phyloP scores from a whole-genome alignment of 768 basidiomycete genomes.

The Tulasnella sp. region DNA sequence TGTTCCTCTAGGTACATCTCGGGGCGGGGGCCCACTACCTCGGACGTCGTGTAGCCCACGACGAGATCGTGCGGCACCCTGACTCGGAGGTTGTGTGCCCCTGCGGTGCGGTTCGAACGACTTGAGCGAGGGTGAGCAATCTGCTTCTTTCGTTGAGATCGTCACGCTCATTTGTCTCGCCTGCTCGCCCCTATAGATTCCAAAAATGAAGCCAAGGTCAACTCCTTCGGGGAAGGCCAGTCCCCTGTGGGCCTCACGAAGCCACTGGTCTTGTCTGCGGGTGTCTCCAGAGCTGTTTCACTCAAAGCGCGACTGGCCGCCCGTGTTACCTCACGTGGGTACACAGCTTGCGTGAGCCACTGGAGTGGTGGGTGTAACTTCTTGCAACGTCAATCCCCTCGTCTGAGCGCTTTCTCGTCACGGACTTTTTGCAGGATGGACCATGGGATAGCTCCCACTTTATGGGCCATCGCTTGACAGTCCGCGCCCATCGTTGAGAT shows the following conservation, averaged over 20 bases:
- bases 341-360: not conserved
- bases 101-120: too few relatives aligned
- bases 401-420: not conserved
- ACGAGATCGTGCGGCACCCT: too few relatives aligned
- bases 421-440: not conserved
- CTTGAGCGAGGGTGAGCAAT: too few relatives aligned
- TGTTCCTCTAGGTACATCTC: conserved; percentile 40
- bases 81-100: too few relatives aligned
- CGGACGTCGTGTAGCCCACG: too few relatives aligned
- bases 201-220: too few relatives aligned
- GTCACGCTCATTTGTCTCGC: too few relatives aligned
- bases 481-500: not conserved
- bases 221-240: not conserved
- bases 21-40: too few relatives aligned
- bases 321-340: not conserved
- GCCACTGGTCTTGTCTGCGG: not conserved
- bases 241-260: not conserved
- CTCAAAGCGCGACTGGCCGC: not conserved
- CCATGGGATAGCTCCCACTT: not conserved
- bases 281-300: conserved; percentile 6
- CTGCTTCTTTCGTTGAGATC: too few relatives aligned
- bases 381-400: not conserved
- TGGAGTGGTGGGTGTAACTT: not conserved
- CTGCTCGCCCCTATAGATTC: too few relatives aligned
- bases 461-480: conserved; percentile 12